phyloP scores from a whole-genome alignment of 176 grass and related monocot genomes.

The Carex cristatella region DNA sequence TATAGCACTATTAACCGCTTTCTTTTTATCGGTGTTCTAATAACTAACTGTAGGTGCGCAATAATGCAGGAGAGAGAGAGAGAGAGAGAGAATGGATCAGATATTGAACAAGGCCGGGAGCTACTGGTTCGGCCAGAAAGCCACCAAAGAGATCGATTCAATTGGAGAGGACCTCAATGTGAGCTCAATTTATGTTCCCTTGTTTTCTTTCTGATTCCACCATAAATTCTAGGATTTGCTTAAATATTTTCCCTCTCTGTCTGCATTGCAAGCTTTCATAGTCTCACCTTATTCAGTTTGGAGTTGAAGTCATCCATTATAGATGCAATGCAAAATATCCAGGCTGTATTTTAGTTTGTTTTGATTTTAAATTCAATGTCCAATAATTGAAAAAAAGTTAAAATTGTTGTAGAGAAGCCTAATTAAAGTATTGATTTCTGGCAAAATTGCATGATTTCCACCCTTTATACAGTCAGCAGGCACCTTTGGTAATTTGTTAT shows the following conservation, averaged over 20 bases:
- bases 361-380: background rate
- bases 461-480: background rate
- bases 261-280: background rate
- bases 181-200: background rate
- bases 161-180: slow-evolving; percentile 86
- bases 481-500: background rate
- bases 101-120: slow-evolving; percentile 81
- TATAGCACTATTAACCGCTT: too few species aligned
- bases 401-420: background rate
- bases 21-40: too few species aligned
- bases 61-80: background rate
- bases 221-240: background rate
- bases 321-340: background rate
- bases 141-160: slow-evolving; percentile 86
- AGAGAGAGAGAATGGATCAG: slow-evolving; percentile 64
- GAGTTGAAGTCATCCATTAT: background rate
- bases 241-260: background rate
- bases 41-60: too few species aligned
- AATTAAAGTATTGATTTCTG: background rate
- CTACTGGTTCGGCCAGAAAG: slow-evolving; percentile 94
- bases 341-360: background rate
- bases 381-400: background rate
- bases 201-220: background rate
- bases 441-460: background rate
- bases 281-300: background rate